Evolutionary conservation across 306 rosid genomes (phyloP).

Genomic region (Alnus glutinosa): DNA sequence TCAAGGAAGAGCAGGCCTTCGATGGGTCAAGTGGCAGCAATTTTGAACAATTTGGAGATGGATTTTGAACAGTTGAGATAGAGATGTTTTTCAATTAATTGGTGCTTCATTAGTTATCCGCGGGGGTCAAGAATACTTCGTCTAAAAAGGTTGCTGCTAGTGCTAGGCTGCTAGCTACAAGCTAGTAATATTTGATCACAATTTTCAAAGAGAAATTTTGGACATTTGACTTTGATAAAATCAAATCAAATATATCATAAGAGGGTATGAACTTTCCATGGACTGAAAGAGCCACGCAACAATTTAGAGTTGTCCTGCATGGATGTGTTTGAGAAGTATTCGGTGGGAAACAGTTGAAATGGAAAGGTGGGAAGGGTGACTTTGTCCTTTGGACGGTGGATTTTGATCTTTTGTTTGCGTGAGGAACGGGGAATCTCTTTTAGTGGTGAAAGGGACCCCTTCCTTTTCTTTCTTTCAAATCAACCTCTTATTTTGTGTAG

Average conservation of each 20-base stretch:
- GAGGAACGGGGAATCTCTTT: slow-evolving; percentile 24
- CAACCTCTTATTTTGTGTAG: slow-evolving; percentile 4
- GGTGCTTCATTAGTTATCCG: not conserved
- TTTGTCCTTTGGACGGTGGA: slow-evolving; percentile 27
- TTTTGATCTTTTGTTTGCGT: slow-evolving; percentile 20
- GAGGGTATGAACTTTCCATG: not conserved
- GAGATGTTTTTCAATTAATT: not conserved
- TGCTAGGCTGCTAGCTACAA: not conserved
- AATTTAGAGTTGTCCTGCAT: not conserved
- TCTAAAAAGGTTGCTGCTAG: slow-evolving; percentile 10
- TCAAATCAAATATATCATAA: not conserved
- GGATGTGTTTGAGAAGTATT: not conserved
- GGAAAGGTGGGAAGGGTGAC: slow-evolving; percentile 35
- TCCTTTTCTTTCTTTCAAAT: slow-evolving; percentile 17
- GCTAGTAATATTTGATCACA: not conserved
- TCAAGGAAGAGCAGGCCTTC: slow-evolving; percentile 76
- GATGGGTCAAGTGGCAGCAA: slow-evolving; percentile 63
- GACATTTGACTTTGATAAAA: slow-evolving; percentile 19
- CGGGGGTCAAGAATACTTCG: not conserved
- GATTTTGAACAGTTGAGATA: slow-evolving; percentile 19
- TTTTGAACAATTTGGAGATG: slow-evolving; percentile 63
- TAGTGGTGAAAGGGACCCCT: slow-evolving; percentile 28
- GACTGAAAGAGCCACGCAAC: not conserved
- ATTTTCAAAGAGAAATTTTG: not conserved
- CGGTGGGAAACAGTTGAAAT: slow-evolving; percentile 30